Conservation (phyloP, 73 alveolate species). For the Symbiodinium natans region DNA sequence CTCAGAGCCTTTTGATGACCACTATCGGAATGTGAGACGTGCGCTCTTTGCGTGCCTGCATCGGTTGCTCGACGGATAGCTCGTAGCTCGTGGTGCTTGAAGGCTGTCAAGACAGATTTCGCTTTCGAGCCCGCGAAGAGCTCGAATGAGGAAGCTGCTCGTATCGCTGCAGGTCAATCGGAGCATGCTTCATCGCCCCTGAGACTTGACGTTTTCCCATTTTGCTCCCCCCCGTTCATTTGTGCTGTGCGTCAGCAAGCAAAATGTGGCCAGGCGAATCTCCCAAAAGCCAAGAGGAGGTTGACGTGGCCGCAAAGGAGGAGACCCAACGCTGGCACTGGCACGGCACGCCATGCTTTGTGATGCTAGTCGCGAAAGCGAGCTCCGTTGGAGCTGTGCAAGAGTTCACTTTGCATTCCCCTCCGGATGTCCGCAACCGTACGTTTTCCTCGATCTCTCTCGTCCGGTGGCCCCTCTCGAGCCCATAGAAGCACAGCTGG, state of each 20-base stretch:
- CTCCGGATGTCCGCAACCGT: background rate
- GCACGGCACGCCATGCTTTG: too few relatives aligned
- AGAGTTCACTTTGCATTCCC: too few relatives aligned
- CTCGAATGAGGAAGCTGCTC: slow-evolving; percentile 65
- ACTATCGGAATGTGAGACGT: background rate
- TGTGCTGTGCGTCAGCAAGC: too few relatives aligned
- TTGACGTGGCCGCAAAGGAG: slow-evolving; percentile 59
- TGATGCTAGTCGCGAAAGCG: too few relatives aligned
- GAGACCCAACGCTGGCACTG: too few relatives aligned
- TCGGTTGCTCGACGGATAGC: background rate
- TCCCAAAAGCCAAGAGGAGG: slow-evolving; percentile 45
- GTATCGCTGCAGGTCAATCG: slow-evolving; percentile 82
- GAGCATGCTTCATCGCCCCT: too few relatives aligned
- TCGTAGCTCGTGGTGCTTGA: background rate
- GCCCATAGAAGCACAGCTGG: background rate
- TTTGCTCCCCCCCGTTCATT: too few relatives aligned
- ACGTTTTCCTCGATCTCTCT: background rate
- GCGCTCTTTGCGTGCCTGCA: background rate
- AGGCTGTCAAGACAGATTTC: slow-evolving; percentile 64
- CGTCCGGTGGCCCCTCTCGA: background rate
- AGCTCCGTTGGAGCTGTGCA: too few relatives aligned
- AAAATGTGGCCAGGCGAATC: slow-evolving; percentile 36
- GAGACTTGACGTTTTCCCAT: too few relatives aligned
- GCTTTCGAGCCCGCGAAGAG: slow-evolving; percentile 30
- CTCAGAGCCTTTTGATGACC: too few relatives aligned